Percentiles rank a stretch among this genome's conserved stretches.
Conservation (phyloP, 331 rosid species). For the Malus hybrid region DNA sequence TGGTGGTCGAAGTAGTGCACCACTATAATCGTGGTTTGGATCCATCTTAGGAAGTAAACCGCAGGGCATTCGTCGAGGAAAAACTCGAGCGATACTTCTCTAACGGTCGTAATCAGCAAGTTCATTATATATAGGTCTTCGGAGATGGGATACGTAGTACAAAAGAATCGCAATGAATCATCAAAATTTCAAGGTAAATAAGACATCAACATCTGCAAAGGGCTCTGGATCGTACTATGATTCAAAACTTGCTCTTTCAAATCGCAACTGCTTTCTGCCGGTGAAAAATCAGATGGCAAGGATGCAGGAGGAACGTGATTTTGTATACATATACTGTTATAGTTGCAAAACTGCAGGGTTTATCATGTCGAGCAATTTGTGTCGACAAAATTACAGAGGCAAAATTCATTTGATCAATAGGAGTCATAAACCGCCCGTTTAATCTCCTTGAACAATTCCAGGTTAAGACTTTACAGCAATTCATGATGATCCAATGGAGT, state of each 20-base stretch:
- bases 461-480: constrained; percentile 2
- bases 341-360: not conserved
- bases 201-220: not conserved
- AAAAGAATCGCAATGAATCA: not conserved
- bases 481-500: constrained; percentile 19
- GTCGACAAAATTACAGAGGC: not conserved
- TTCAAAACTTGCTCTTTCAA: constrained; percentile 16
- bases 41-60: not conserved
- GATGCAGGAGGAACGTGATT: not conserved
- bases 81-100: not conserved
- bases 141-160: not conserved
- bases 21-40: not conserved
- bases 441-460: not conserved
- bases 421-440: not conserved
- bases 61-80: not conserved
- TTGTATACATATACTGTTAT: not conserved
- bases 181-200: not conserved
- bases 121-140: not conserved
- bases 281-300: constrained; percentile 25
- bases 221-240: not conserved
- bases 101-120: not conserved
- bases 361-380: not conserved
- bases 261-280: constrained; percentile 32
- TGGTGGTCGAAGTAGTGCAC: not conserved
- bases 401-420: not conserved